phyloP scores from a whole-genome alignment of 2,329 filamentous ascomycete genomes.

The Alternaria sp. region DNA sequence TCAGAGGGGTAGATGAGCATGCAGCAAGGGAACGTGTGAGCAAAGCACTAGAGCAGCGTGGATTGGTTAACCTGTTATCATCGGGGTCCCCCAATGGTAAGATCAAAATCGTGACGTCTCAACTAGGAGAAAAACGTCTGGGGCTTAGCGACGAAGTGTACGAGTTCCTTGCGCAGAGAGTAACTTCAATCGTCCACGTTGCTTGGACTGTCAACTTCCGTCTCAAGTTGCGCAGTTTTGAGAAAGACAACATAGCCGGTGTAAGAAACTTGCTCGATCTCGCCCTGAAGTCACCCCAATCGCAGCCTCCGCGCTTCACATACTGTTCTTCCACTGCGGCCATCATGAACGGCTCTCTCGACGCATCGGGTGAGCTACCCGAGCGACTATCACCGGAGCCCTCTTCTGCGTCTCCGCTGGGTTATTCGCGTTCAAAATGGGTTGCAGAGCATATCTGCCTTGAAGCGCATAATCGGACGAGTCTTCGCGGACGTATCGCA shows the following conservation, averaged over 20 bases:
- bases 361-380: conserved; percentile 38
- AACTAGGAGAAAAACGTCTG: conserved; percentile 58
- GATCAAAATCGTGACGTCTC: conserved; percentile 58
- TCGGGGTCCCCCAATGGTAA: conserved; percentile 40
- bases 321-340: conserved; percentile 64
- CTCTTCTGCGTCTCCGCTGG: conserved; percentile 57
- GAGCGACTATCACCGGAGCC: conserved; percentile 56
- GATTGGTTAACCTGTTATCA: conserved; percentile 38
- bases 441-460: conserved; percentile 65
- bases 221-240: conserved; percentile 64
- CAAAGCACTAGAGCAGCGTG: conserved; percentile 38
- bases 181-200: conserved; percentile 66
- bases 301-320: conserved; percentile 49
- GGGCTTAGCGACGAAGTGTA: conserved; percentile 58
- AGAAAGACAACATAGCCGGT: conserved; percentile 61
- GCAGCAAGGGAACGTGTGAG: conserved; percentile 44
- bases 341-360: conserved; percentile 42
- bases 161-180: conserved; percentile 51
- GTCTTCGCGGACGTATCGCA: conserved; percentile 38
- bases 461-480: conserved; percentile 43
- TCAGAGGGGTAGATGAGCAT: conserved; percentile 57
- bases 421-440: conserved; percentile 65
- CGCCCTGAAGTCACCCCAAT: conserved; percentile 45
- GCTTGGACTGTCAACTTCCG: conserved; percentile 74
- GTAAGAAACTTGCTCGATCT: conserved; percentile 60